A percentile compares a stretch with the other conserved stretches of the same genome.
These are phyloP conservation scores for Kazachstania sp. DNA, from an alignment of 1,139 yeast genomes.

Conservation along the genomic window DNA sequence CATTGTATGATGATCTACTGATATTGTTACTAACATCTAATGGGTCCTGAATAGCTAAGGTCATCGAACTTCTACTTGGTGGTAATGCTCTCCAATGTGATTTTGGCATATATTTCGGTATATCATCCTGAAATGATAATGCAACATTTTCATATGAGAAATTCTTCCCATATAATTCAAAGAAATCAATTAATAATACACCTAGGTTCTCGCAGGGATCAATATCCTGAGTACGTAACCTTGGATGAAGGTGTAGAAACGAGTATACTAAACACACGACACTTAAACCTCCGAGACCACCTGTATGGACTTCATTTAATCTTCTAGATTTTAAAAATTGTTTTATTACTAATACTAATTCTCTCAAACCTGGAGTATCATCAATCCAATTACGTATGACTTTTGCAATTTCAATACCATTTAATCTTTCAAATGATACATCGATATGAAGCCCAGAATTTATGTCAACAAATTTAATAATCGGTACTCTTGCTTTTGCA, in stretches of 20 bases:
- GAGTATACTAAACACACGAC: constrained; percentile 82
- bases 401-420: constrained; percentile 81
- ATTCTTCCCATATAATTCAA: constrained; percentile 88
- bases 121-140: constrained; percentile 44
- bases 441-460: constrained; percentile 70
- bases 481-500: constrained; percentile 91
- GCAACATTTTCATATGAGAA: constrained; percentile 81
- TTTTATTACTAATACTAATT: constrained; percentile 74
- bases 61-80: constrained; percentile 47
- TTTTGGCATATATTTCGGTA: constrained; percentile 52
- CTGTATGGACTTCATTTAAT: constrained; percentile 86
- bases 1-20: constrained; percentile 76
- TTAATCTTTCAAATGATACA: constrained; percentile 80
- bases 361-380: constrained; percentile 73
- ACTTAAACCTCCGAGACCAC: constrained; percentile 94
- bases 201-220: constrained; percentile 74
- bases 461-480: constrained; percentile 82
- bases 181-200: constrained; percentile 79
- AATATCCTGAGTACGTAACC: constrained; percentile 59
- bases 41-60: constrained; percentile 84
- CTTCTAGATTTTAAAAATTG: constrained; percentile 76
- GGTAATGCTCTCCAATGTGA: constrained; percentile 43
- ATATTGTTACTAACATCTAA: constrained; percentile 76
- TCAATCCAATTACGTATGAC: constrained; percentile 69
- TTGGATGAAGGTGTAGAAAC: constrained; percentile 73